These are phyloP conservation scores for Arthroderma uncinatum DNA, from an alignment of 2,329 filamentous ascomycete genomes.

Conservation along the genomic window DNA sequence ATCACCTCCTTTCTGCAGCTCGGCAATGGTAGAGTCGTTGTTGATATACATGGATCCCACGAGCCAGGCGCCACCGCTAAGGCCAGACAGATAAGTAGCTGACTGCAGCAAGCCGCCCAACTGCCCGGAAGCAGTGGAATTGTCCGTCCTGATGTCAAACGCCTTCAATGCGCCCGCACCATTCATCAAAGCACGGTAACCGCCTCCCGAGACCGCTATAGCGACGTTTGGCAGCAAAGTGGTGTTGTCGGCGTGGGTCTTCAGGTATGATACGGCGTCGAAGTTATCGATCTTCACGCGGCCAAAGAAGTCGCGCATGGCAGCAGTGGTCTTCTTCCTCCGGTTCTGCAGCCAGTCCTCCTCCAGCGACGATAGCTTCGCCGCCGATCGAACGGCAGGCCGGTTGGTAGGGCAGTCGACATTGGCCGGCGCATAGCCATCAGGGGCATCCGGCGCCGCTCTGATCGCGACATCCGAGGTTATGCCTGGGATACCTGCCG, in stretches of 20 bases:
- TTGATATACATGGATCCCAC: constrained; percentile 67
- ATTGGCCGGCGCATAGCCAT: constrained; percentile 59
- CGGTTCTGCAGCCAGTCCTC: constrained; percentile 60
- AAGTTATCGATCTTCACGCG: constrained; percentile 67
- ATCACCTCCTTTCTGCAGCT: constrained; percentile 38
- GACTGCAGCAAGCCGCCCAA: constrained; percentile 72
- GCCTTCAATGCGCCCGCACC: constrained; percentile 70
- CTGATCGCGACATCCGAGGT: constrained; percentile 16
- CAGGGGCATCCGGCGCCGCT: constrained; percentile 45
- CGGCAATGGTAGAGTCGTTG: constrained; percentile 62
- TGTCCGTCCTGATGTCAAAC: constrained; percentile 61
- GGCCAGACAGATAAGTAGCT: constrained; percentile 65
- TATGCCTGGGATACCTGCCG: neutral
- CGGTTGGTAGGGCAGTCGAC: constrained; percentile 59
- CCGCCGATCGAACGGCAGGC: constrained; percentile 57
- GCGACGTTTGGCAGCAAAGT: constrained; percentile 56
- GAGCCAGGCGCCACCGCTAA: constrained; percentile 77
- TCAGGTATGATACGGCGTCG: constrained; percentile 63
- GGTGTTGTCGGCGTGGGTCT: constrained; percentile 44
- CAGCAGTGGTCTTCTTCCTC: constrained; percentile 58
- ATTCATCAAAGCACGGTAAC: constrained; percentile 76
- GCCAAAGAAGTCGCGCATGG: constrained; percentile 63
- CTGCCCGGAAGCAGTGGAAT: constrained; percentile 52
- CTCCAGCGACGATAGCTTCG: constrained; percentile 56
- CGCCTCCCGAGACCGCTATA: constrained; percentile 70